Base-by-base conservation (phyloP, 2,329 filamentous ascomycete species). In the Pleomassaria siparia region DNA sequence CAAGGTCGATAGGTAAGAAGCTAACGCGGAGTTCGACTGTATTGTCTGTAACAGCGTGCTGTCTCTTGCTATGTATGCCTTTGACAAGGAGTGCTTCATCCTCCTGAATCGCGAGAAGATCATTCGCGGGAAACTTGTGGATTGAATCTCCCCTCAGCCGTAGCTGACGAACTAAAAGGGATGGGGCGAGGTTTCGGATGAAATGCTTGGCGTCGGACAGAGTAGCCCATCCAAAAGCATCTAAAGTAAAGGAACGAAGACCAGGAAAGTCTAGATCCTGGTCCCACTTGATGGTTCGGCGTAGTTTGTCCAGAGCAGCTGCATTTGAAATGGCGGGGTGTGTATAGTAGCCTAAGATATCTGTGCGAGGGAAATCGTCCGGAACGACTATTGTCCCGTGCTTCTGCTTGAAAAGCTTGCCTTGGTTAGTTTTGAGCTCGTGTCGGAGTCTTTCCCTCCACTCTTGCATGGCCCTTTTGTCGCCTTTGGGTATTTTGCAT, bases 201-300 rank as follows among this genome's bases (percentile, higher is more conserved):
- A 96, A 88, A 63, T 96, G 95, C 62, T 87, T 82, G 13, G 91
- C 91, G 0, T 91, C 92, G 42, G 80, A 80, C 22, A 85, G 81
- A 58, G 85, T 87, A 4, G 80, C 83, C 94, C 94, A 99, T 49
- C 91, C 90, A 56, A 99, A 95, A 0, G 86, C 86, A 53, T 95
- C 85, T 1, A 80, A 79, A 0, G 86, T 81, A 65, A 96, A 96
- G 12, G 80, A 78, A 28, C 92, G 81, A 28, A 99, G 71, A 0
- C 81, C 83, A 3, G 74, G 60, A 11, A 88, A 76, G 56, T 95
- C 82, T 15, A 94, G 76, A 0, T 80, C 74, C 35, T 75, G 74
- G 46, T 85, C 80, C 82, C 86, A 90, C 9, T 73, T 72, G 32
- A 88, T 75, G 0, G 75, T 74, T 2, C 67, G 66, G 47, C 72